Base-by-base conservation (phyloP, 495 filamentous ascomycete species). In the Xylaria venustula region DNA sequence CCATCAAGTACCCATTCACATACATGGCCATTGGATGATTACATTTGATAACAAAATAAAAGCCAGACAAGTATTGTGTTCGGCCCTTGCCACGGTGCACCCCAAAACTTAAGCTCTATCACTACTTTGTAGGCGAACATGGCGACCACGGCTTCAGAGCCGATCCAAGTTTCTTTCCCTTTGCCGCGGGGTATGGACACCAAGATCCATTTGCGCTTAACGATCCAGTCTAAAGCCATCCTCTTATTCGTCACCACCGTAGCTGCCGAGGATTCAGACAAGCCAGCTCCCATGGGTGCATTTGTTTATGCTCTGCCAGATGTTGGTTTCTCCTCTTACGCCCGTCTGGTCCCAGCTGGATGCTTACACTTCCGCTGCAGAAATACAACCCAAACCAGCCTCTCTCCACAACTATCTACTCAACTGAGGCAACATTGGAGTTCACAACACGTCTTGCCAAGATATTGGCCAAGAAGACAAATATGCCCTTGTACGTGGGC, bases 261-360 rank as follows among this genome's bases (percentile, higher is more conserved):
- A 7, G 78, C 83, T 2, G 77, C 84, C 20, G 89, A 88, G 3
- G 83, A 87, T 37, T 74, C 76, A 5, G 71, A 76, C 12, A 67
- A 76, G 15, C 71, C 77, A 2, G 76, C 82, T n/a, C 70, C 85
- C 0, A 73, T 93, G 60, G 90, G 90, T 8, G 93, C 90, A 58
- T 94, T 98, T 70, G 89, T 98, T 45, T 97, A 96, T 72, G 89
- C 94, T 20, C 84, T 97, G 71, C 93, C 93, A 25, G 88, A 95
- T 75, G 92, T 96, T 76, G 67, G 83, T 76, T 19, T 3, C 41
- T 40, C 47, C 32, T 3, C 9, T n/a, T 25, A 26, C 37, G 17
- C 44, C 55, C 28, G 36, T 9, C 22, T 47, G n/a, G 19, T 30
- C 34, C 25, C 3, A 30, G 61, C 17, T 7, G 11, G 14, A 28